Evolutionary conservation across 2,329 filamentous ascomycete genomes (phyloP).

Genomic region (Fusarium sterilihyphosum): DNA sequence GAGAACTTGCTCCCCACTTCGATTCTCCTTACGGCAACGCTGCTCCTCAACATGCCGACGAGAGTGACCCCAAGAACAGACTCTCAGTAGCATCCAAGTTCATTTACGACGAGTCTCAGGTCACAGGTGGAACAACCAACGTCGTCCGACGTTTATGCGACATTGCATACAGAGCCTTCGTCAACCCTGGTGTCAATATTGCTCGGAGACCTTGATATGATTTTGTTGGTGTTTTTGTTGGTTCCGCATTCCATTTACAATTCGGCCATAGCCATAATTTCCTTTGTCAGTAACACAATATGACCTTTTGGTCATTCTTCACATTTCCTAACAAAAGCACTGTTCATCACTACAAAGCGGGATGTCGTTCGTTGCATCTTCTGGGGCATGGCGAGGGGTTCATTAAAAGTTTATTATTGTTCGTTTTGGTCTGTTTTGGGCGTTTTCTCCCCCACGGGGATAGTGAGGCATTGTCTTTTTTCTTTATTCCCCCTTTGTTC

Average conservation of each 20-base stretch:
- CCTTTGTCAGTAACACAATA: conserved; percentile 30
- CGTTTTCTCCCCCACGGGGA: conserved; percentile 38
- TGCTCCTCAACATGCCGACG: conserved; percentile 69
- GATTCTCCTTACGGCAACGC: conserved; percentile 67
- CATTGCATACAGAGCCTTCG: conserved; percentile 70
- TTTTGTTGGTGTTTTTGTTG: background rate
- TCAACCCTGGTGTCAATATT: conserved; percentile 62
- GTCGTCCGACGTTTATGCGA: conserved; percentile 76
- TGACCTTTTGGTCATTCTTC: conserved; percentile 13
- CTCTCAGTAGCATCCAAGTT: conserved; percentile 76
- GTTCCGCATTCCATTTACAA: background rate
- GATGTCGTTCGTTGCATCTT: conserved; percentile 41
- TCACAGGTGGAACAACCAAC: conserved; percentile 76
- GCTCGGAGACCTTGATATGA: conserved; percentile 41
- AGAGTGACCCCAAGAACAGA: conserved; percentile 73
- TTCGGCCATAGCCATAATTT: conserved; percentile 24
- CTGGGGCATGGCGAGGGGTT: conserved; percentile 49
- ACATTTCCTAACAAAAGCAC: conserved; percentile 33
- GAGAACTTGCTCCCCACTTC: conserved; percentile 75
- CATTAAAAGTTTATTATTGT: conserved; percentile 40
- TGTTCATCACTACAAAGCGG: conserved; percentile 27
- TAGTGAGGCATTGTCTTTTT: conserved; percentile 36
- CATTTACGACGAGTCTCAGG: conserved; percentile 70
- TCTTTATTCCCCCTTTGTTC: conserved; percentile 28
- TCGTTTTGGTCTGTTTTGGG: conserved; percentile 32